Evolutionary conservation across 2,329 filamentous ascomycete species (phyloP).

Genomic region (Botrytis fabae): DNA sequence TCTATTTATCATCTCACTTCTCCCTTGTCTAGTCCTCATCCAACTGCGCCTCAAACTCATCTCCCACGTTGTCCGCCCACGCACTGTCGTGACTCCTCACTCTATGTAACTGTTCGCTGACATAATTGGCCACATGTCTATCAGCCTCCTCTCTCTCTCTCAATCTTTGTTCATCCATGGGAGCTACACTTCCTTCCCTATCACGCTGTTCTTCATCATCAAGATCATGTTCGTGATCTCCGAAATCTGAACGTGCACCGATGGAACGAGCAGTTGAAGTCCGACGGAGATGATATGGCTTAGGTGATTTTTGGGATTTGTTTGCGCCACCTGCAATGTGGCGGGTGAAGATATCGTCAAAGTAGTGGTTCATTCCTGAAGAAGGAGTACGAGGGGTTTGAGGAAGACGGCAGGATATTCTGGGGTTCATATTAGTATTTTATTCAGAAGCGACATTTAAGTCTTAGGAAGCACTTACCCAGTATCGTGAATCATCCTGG

Average conservation of each 20-base stretch:
- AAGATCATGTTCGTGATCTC: slow-evolving; percentile 41
- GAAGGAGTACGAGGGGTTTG: slow-evolving; percentile 89
- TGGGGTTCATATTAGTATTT: slow-evolving; percentile 49
- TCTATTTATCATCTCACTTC: background rate
- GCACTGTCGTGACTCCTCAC: slow-evolving; percentile 56
- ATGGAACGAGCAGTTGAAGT: slow-evolving; percentile 84
- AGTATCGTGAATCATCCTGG: slow-evolving; percentile 96
- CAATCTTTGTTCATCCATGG: slow-evolving; percentile 53
- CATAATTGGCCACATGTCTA: slow-evolving; percentile 75
- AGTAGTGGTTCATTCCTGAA: slow-evolving; percentile 85
- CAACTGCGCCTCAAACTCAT: slow-evolving; percentile 62
- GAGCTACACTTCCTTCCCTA: slow-evolving; percentile 48
- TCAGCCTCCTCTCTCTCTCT: slow-evolving; percentile 58
- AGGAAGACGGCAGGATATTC: slow-evolving; percentile 84
- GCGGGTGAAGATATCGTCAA: slow-evolving; percentile 81
- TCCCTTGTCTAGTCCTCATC: slow-evolving; percentile 42
- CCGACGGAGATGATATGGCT: slow-evolving; percentile 61
- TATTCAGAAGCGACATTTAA: background rate
- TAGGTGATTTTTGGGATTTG: slow-evolving; percentile 41
- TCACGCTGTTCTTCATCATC: slow-evolving; percentile 35
- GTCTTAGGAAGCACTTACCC: slow-evolving; percentile 60
- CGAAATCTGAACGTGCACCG: slow-evolving; percentile 78
- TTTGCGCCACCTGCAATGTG: slow-evolving; percentile 45
- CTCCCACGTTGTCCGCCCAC: slow-evolving; percentile 47
- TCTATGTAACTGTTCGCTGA: slow-evolving; percentile 75